phyloP scores from a whole-genome alignment of 1,284 basidiomycete genomes.

The Leccinum fallax region DNA sequence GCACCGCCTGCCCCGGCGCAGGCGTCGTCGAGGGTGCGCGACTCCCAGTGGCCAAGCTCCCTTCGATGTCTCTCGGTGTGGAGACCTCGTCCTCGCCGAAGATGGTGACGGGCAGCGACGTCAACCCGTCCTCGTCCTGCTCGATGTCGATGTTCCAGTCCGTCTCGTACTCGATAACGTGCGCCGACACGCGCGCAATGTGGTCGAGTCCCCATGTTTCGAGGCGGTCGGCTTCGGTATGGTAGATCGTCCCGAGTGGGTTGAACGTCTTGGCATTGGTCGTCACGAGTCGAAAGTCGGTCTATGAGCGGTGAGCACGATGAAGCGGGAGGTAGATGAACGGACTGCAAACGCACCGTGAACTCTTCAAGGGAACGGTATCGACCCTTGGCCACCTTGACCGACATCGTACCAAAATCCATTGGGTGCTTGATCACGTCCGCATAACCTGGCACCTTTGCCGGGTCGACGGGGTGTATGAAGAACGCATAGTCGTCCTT shows the following conservation, averaged over 20 bases:
- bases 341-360: slow-evolving; percentile 47
- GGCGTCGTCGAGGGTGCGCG: slow-evolving; percentile 26
- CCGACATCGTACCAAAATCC: slow-evolving; percentile 81
- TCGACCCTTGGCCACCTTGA: slow-evolving; percentile 62
- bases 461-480: slow-evolving; percentile 65
- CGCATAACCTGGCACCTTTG: slow-evolving; percentile 67
- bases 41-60: slow-evolving; percentile 28
- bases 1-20: slow-evolving; percentile 43
- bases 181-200: slow-evolving; percentile 65
- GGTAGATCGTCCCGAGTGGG: slow-evolving; percentile 67
- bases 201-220: slow-evolving; percentile 71
- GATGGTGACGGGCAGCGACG: slow-evolving; percentile 41
- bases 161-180: slow-evolving; percentile 77
- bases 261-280: slow-evolving; percentile 76
- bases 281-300: slow-evolving; percentile 71
- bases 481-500: slow-evolving; percentile 90
- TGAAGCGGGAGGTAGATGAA: neutral
- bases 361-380: slow-evolving; percentile 80
- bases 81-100: slow-evolving; percentile 26
- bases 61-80: slow-evolving; percentile 28
- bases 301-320: slow-evolving; percentile 38
- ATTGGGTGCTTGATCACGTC: slow-evolving; percentile 75
- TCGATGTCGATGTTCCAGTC: slow-evolving; percentile 85
- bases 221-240: slow-evolving; percentile 69
- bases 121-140: slow-evolving; percentile 55